Evolutionary conservation across 2,329 filamentous ascomycete species (phyloP), one percentile per base, ranked within the genome.

Genomic region (Lomentospora prolificans): DNA sequence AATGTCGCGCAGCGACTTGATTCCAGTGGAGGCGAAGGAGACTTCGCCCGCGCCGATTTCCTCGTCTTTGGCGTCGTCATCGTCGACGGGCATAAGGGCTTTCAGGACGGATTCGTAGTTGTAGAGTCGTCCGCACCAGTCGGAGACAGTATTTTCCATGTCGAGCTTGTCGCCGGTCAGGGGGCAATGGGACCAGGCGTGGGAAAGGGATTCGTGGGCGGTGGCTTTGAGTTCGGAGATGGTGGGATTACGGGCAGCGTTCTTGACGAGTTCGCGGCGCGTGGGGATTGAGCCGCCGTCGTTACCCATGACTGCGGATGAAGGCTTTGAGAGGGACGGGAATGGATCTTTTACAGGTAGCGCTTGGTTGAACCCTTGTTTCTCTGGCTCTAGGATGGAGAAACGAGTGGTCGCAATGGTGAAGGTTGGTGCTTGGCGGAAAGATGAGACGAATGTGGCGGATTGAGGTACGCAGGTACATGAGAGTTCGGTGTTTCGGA

Each of bases 261-360:
- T 87, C 72, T 95, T 95, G 69, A 99, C 94, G 50, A 99, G 88
- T 71, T 99, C 95, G 66, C 90, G 87, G 30, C 95, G 89, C 60
- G 87, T 97, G 4, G 94, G 94, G 63, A 99, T 99, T 62, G 89
- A 92, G 68, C 94, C 94, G 63, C 94, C 94, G 69, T 99, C 94
- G 74, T 99, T 99, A 68, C 94, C 94, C 94, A 99, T 96, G 63
- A 54, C 30, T 67, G 60, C n/a, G 22, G 33, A 57, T n/a, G 50
- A 30, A 14, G n/a, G 7, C 17, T n/a, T 3, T 41, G 4, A 3
- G 28, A 39, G 14, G 51, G 31, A 19, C 46, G n/a, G n/a, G n/a
- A n/a, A n/a, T n/a, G n/a, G n/a, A n/a, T n/a, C n/a, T n/a, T n/a
- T n/a, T n/a, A n/a, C n/a, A n/a, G n/a, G n/a, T n/a, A n/a, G n/a